Evolutionary conservation across 352 stramenopile species (phyloP).

Genomic region (Phytophthora capsici): DNA sequence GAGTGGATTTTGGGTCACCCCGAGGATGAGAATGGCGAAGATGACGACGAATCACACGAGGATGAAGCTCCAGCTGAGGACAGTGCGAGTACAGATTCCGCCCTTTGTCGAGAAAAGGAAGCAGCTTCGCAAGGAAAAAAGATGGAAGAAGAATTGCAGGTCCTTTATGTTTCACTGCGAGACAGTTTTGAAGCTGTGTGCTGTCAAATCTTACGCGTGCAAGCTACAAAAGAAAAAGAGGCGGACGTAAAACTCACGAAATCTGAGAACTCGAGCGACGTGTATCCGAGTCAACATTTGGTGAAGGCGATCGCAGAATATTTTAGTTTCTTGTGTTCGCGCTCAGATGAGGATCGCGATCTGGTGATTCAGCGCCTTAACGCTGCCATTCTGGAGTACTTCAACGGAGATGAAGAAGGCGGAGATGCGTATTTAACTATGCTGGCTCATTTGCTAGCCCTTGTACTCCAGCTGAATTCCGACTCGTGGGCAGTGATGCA

Average conservation of each 20-base stretch:
- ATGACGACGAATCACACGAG: constrained; percentile 32
- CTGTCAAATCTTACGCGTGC: constrained; percentile 65
- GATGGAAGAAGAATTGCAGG: constrained; percentile 55
- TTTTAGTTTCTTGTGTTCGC: constrained; percentile 62
- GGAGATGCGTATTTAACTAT: constrained; percentile 55
- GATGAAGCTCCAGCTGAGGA: constrained; percentile 37
- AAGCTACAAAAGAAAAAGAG: constrained; percentile 36
- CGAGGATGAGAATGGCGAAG: constrained; percentile 55
- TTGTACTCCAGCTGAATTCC: constrained; percentile 70
- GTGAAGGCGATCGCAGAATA: constrained; percentile 73
- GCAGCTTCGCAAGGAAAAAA: constrained; percentile 38
- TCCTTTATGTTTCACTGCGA: constrained; percentile 58
- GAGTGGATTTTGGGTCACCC: constrained; percentile 96
- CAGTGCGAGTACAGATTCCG: constrained; percentile 9
- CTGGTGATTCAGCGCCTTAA: constrained; percentile 64
- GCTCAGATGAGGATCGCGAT: constrained; percentile 62
- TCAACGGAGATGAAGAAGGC: constrained; percentile 32
- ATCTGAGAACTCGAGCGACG: constrained; percentile 10
- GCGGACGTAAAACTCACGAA: constrained; percentile 11
- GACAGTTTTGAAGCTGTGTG: constrained; percentile 69
- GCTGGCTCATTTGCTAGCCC: constrained; percentile 69
- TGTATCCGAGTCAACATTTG: constrained; percentile 56
- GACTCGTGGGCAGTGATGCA: constrained; percentile 46
- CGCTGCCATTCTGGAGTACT: constrained; percentile 50
- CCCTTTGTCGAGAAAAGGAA: constrained; percentile 25